Evolutionary conservation across 495 filamentous ascomycete genomes (phyloP), one percentile per base, ranked within the genome.

Genomic region (Neurospora sp.): DNA sequence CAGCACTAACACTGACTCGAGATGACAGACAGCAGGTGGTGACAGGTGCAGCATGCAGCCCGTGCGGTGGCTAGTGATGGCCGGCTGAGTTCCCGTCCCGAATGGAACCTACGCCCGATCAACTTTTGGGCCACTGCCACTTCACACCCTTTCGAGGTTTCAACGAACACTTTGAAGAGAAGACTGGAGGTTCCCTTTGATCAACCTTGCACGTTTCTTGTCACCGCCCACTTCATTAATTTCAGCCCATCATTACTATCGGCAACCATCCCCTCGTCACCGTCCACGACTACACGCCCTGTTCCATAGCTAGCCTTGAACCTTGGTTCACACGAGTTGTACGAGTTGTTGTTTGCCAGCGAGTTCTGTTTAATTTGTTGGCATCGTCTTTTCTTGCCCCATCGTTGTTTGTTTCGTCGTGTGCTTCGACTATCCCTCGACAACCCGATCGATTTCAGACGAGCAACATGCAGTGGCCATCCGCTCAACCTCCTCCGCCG

Each of bases 401-500:
- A 1, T 62, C 54, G 54, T 62, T 62, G 54, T 62, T 35, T 62
- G 12, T 31, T 62, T 62, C 27, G 54, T 62, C 54, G 20, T 54
- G 46, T 54, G 46, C 46, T 54, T 23, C 46, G n/a, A 54, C 12
- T 31, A 12, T 31, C 10, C 54, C 54, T 66, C 54, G 54, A 66
- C 14, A 66, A 66, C 27, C 54, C 54, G 12, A 66, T 35, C 54
- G 54, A 66, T 66, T 14, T 14, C 54, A 35, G 27, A 66, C 54
- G 14, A 66, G 27, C 23, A 66, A 66, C 12, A 66, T 66, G 54
- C 54, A 78, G 71, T 80, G 78, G 79, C 70, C 74, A 73, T 38
- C 78, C 48, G 75, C 71, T 71, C 74, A 59, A 37, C 71, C 77
- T 42, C 75, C 78, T 35, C 42, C 79, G 69, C 77, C 82, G 75